A percentile compares a stretch with the other conserved stretches of the same genome.
These are phyloP conservation scores for Sicyos baderoa DNA, from an alignment of 306 rosid species.

Conservation along the genomic window DNA sequence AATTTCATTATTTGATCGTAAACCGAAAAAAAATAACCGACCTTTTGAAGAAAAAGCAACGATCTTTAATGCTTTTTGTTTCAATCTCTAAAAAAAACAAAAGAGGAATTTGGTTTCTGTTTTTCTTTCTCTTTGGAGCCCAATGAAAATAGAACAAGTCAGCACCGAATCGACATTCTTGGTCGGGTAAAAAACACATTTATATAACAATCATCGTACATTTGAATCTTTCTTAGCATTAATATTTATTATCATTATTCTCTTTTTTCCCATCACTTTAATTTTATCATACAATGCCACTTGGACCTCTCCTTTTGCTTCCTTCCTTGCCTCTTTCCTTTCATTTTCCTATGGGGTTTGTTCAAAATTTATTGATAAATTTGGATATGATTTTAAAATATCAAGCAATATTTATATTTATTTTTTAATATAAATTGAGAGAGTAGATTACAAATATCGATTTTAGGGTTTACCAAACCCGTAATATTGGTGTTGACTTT, in stretches of 20 bases:
- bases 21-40: no score
- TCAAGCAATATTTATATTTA: no score
- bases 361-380: no score
- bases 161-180: constrained; percentile 7
- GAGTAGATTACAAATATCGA: no score
- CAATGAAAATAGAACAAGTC: background rate
- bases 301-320: background rate
- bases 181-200: constrained; percentile 10
- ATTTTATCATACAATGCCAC: background rate
- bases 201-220: constrained; percentile 16
- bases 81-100: background rate
- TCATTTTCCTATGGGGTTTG: background rate
- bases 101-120: constrained; percentile 10
- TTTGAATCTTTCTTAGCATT: constrained; percentile 7
- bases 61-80: background rate
- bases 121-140: background rate
- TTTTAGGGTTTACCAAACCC: no score
- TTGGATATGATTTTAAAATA: no score
- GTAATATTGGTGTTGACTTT: no score
- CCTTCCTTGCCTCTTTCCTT: background rate
- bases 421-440: no score
- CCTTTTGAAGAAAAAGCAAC: no score
- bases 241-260: background rate
- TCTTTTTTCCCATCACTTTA: background rate
- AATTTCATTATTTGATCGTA: no score